Evolutionary conservation across 805 yeast species (phyloP).

Genomic region (Candida orba): DNA sequence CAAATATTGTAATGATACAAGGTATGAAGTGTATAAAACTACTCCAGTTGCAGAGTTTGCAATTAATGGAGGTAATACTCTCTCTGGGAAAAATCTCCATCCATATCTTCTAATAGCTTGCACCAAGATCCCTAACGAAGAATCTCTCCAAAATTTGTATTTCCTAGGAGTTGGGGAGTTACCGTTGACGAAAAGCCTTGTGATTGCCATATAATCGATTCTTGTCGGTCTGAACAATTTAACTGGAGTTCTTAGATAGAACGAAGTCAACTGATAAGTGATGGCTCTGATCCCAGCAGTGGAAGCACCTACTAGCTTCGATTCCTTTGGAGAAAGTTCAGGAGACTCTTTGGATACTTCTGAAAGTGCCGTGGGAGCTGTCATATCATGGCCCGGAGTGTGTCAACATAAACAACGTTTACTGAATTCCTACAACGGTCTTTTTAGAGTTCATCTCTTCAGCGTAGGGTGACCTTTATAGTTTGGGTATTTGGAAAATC

Average conservation of each 20-base stretch:
- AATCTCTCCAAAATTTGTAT: constrained; percentile 52
- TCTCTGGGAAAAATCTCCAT: constrained; percentile 77
- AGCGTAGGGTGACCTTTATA: too few relatives aligned
- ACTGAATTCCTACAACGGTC: too few relatives aligned
- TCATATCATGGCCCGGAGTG: not conserved
- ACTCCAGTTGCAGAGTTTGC: constrained; percentile 89
- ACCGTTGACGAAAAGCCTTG: constrained; percentile 45
- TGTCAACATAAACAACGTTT: too few relatives aligned
- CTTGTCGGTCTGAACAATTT: constrained; percentile 87
- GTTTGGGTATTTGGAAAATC: too few relatives aligned
- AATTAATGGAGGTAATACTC: constrained; percentile 74
- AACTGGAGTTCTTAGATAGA: constrained; percentile 74
- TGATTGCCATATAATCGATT: constrained; percentile 74
- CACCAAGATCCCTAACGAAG: constrained; percentile 66
- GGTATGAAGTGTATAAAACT: constrained; percentile 76
- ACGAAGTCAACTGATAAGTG: constrained; percentile 66
- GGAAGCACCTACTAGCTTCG: constrained; percentile 62
- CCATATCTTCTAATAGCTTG: constrained; percentile 72
- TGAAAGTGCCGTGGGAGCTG: not conserved
- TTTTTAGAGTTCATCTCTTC: too few relatives aligned
- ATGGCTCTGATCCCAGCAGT: constrained; percentile 85
- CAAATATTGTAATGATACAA: constrained; percentile 42
- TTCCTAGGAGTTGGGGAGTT: constrained; percentile 37
- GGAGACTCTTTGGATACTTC: constrained; percentile 1
- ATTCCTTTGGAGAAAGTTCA: constrained; percentile 31